A percentile compares a stretch with the other conserved stretches of the same genome.
phyloP scores from a whole-genome alignment of 192 early-diverging fungal species.

The Podila epigama region DNA sequence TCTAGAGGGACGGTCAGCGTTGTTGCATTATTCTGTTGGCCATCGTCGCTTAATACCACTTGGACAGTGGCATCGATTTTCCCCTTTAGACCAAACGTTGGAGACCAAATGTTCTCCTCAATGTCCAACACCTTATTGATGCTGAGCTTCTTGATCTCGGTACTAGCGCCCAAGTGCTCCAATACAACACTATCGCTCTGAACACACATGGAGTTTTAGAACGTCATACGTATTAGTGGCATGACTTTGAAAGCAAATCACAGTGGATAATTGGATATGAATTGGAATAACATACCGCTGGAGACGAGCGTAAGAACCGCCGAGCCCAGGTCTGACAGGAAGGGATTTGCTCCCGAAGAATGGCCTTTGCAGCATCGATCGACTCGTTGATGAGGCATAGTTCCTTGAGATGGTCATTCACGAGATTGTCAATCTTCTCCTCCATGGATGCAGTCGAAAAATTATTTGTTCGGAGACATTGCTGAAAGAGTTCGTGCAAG shows the following conservation, averaged over 20 bases:
- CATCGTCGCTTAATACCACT: slow-evolving; percentile 16
- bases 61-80: slow-evolving; percentile 84
- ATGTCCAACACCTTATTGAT: slow-evolving; percentile 82
- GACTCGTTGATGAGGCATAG: slow-evolving; percentile 77
- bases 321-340: slow-evolving; percentile 60
- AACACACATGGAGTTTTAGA: slow-evolving; percentile 5
- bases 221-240: no score
- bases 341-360: slow-evolving; percentile 60
- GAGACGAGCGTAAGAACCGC: slow-evolving; percentile 28
- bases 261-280: slow-evolving; percentile 8
- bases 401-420: slow-evolving; percentile 64
- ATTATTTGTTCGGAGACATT: slow-evolving; percentile 60
- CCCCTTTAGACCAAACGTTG: slow-evolving; percentile 92
- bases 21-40: not conserved
- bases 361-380: slow-evolving; percentile 57
- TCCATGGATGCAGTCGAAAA: slow-evolving; percentile 65
- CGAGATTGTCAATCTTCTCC: slow-evolving; percentile 53
- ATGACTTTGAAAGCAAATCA: slow-evolving; percentile 54
- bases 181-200: slow-evolving; percentile 12
- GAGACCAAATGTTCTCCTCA: slow-evolving; percentile 93
- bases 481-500: slow-evolving; percentile 85
- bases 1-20: slow-evolving; percentile 83
- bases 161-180: not conserved
- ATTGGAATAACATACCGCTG: slow-evolving; percentile 13
- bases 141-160: slow-evolving; percentile 30